phyloP scores from a whole-genome alignment of 129 eudicot genomes.

The Arctium lappa region DNA sequence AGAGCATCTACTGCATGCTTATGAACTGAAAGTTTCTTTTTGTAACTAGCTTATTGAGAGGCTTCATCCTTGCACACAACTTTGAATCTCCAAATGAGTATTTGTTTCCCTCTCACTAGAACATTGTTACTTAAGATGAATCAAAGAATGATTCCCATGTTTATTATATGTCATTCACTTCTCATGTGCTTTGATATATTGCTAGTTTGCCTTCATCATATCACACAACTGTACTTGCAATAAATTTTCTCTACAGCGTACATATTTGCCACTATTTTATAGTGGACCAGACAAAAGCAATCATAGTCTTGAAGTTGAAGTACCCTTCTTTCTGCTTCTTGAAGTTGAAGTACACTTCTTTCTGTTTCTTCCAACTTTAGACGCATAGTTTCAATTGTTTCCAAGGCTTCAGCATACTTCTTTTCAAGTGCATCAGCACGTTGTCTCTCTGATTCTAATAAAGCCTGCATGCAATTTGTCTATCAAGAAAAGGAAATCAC shows the following conservation, averaged over 20 bases:
- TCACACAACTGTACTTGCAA: conserved; percentile 23
- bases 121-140: conserved; percentile 7
- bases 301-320: conserved; percentile 66
- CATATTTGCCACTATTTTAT: conserved; percentile 25
- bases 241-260: conserved; percentile 27
- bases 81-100: background rate
- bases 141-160: conserved; percentile 9
- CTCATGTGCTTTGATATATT: conserved; percentile 20
- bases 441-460: conserved; percentile 22
- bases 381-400: conserved; percentile 32
- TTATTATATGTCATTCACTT: conserved; percentile 18
- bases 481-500: background rate
- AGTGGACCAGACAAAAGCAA: conserved; percentile 17
- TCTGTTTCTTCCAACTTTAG: conserved; percentile 33
- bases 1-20: background rate
- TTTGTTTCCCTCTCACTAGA: conserved; percentile 13
- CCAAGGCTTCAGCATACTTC: conserved; percentile 25
- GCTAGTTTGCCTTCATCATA: conserved; percentile 3
- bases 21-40: background rate
- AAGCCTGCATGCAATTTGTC: conserved; percentile 10
- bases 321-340: conserved; percentile 42
- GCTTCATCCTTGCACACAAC: background rate
- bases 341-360: conserved; percentile 32
- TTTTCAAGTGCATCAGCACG: conserved; percentile 30
- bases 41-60: background rate